These are phyloP conservation scores for Tulasnella calospora DNA, from an alignment of 768 basidiomycete species.

Conservation along the genomic window DNA sequence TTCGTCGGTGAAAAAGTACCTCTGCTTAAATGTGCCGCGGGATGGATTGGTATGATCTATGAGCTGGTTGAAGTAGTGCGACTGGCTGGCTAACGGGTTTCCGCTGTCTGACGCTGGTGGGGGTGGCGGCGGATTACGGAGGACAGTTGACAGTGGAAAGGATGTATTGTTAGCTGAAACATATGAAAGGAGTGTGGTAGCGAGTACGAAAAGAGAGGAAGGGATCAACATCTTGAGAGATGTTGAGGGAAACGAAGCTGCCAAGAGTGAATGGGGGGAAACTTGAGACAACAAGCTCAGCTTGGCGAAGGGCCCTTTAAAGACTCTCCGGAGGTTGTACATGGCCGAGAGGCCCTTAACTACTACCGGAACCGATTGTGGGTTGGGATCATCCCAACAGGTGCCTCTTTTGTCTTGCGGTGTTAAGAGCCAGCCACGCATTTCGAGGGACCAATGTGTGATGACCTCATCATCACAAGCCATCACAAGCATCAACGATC, in stretches of 20 bases:
- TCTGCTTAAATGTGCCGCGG: conserved; percentile 27
- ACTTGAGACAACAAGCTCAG: not conserved
- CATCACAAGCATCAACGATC: too few relatives aligned
- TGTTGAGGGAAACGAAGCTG: not conserved
- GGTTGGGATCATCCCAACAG: not conserved
- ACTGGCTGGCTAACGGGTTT: not conserved
- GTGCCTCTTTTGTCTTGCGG: not conserved
- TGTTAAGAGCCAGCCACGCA: not conserved
- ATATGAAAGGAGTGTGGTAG: not conserved
- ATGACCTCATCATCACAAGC: too few relatives aligned
- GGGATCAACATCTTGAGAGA: not conserved
- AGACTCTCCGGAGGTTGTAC: not conserved
- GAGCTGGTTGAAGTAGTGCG: conserved; percentile 25
- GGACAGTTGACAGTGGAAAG: not conserved
- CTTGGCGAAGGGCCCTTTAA: not conserved
- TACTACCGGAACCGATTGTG: not conserved
- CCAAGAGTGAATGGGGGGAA: not conserved
- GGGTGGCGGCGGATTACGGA: not conserved
- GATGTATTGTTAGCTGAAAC: not conserved
- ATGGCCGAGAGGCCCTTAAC: not conserved
- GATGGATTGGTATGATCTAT: conserved; percentile 25
- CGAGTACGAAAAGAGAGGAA: not conserved
- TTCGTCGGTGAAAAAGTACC: conserved; percentile 19
- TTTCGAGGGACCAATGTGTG: too few relatives aligned
- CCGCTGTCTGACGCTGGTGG: not conserved